Percentiles rank a stretch among this genome's conserved stretches.
phyloP scores from a whole-genome alignment of 805 yeast species.

The Lipomyces yamadae region DNA sequence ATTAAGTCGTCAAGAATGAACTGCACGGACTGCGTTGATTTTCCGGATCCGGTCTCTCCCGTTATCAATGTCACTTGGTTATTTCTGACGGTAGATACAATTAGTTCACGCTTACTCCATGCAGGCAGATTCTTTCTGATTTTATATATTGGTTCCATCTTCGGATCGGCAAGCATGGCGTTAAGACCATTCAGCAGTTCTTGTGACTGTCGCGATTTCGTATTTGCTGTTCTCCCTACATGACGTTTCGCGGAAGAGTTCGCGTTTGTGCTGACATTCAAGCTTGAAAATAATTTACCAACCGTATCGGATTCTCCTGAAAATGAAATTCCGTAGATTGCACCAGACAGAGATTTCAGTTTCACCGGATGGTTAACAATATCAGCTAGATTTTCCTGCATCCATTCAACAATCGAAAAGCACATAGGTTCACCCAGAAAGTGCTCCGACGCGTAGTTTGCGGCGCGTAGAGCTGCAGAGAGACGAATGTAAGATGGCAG shows the following conservation, averaged over 20 bases:
- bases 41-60: conserved; percentile 98
- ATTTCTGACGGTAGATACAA: conserved; percentile 60
- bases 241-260: conserved; percentile 2
- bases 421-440: conserved; percentile 73
- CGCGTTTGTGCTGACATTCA: conserved; percentile 16
- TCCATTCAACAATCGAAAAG: conserved; percentile 74
- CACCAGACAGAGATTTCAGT: conserved; percentile 49
- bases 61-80: conserved; percentile 78
- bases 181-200: conserved; percentile 48
- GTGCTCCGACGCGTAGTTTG: conserved; percentile 42
- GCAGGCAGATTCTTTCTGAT: conserved; percentile 76
- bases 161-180: conserved; percentile 44
- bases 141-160: conserved; percentile 50
- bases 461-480: conserved; percentile 44
- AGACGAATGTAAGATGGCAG: conserved; percentile 58
- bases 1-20: conserved; percentile 73
- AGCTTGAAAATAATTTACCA: conserved; percentile 22
- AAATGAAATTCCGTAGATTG: conserved; percentile 37
- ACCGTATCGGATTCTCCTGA: conserved; percentile 42
- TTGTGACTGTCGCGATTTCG: conserved; percentile 33
- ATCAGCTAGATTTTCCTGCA: conserved; percentile 62
- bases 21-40: conserved; percentile 93
- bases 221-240: conserved; percentile 4
- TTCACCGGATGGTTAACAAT: conserved; percentile 79
- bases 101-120: conserved; percentile 66